These are phyloP conservation scores for Phlebiopsis flavidoalba DNA, from an alignment of 768 basidiomycete species.

Conservation along the genomic window DNA sequence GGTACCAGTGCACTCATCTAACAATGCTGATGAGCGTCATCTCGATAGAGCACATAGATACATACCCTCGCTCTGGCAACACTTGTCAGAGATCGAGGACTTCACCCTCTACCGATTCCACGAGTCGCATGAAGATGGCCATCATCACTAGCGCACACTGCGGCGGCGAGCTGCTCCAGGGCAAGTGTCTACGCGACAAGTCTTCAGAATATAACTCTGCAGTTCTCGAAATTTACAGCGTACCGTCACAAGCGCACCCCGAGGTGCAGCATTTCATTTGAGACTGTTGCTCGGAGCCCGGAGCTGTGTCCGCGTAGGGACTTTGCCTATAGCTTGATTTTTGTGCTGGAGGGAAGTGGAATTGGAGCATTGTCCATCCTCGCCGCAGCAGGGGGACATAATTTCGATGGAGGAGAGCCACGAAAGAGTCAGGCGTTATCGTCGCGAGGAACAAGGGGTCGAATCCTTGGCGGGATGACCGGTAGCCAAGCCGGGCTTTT, in stretches of 20 bases:
- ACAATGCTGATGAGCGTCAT: too few relatives aligned
- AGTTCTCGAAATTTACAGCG: not conserved
- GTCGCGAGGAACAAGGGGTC: too few relatives aligned
- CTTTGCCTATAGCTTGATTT: too few relatives aligned
- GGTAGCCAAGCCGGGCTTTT: too few relatives aligned
- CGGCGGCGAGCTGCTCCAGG: constrained; percentile 23
- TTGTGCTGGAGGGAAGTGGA: not conserved
- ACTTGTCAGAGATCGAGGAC: not conserved
- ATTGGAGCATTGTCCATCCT: not conserved
- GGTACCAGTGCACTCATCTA: not conserved
- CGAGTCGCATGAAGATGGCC: constrained; percentile 15
- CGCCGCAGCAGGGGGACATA: not conserved
- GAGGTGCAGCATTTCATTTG: constrained; percentile 16
- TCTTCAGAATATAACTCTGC: not conserved
- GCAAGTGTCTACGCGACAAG: constrained; percentile 18
- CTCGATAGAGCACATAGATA: too few relatives aligned
- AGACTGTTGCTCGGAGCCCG: too few relatives aligned
- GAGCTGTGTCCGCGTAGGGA: not conserved
- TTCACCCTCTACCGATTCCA: not conserved
- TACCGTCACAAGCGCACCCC: constrained; percentile 23
- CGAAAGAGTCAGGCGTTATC: too few relatives aligned
- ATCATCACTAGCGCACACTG: constrained; percentile 23
- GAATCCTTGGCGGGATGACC: too few relatives aligned
- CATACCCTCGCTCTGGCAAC: constrained; percentile 11
- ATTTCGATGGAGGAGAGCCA: too few relatives aligned